phyloP scores from a whole-genome alignment of 495 filamentous ascomycete species.

The Penicillium canescens region DNA sequence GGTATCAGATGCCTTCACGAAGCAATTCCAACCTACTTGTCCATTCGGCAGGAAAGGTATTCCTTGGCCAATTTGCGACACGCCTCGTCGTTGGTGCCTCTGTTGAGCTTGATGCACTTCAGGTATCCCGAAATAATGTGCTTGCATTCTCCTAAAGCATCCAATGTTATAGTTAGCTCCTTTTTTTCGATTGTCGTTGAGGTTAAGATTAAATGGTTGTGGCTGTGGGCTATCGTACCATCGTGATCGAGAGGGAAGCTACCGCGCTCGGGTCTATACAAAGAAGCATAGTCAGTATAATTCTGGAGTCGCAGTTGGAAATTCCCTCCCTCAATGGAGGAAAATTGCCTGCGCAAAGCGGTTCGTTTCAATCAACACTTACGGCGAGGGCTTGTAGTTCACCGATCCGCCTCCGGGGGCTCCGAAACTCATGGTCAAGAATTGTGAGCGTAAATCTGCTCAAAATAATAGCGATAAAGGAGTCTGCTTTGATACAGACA shows the following conservation, averaged over 20 bases:
- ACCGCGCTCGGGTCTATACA: constrained; percentile 79
- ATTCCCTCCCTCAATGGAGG: neutral
- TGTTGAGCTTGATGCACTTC: constrained; percentile 75
- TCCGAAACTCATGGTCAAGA: constrained; percentile 62
- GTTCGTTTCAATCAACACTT: constrained; percentile 34
- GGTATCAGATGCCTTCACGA: too few relatives aligned
- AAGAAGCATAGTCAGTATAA: neutral
- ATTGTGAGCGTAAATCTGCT: neutral
- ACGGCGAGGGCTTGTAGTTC: constrained; percentile 75
- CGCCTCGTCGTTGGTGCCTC: constrained; percentile 80
- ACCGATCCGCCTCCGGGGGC: constrained; percentile 71
- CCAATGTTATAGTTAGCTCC: neutral
- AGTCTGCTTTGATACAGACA: neutral
- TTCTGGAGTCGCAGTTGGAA: neutral
- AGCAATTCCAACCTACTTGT: constrained; percentile 61
- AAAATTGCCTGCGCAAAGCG: neutral
- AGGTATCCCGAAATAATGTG: constrained; percentile 81
- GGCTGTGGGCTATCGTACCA: constrained; percentile 48
- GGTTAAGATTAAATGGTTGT: neutral
- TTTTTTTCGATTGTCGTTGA: neutral
- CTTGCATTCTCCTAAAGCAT: constrained; percentile 87
- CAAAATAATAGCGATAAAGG: neutral
- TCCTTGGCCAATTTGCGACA: constrained; percentile 83
- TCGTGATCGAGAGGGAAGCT: constrained; percentile 97
- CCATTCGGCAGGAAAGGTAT: constrained; percentile 92